phyloP scores from a whole-genome alignment of 2,329 filamentous ascomycete species.

The Colletotrichum musae region DNA sequence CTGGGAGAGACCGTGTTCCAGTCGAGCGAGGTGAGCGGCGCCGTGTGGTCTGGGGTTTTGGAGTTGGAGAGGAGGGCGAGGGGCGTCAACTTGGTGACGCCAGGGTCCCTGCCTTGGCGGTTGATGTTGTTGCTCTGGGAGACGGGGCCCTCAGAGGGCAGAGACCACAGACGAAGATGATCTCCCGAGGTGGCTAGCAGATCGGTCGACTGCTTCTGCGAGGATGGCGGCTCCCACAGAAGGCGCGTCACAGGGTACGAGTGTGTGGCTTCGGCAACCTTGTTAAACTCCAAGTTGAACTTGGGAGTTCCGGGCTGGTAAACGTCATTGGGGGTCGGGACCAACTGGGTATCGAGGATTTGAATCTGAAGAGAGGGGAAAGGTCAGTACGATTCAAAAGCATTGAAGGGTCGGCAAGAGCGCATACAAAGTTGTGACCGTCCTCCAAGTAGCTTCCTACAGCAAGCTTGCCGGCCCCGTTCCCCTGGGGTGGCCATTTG shows the following conservation, averaged over 20 bases:
- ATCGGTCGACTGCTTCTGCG: conserved; percentile 95
- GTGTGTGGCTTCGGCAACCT: conserved; percentile 95
- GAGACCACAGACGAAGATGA: conserved; percentile 92
- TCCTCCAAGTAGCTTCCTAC: conserved; percentile 97
- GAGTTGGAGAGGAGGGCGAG: conserved; percentile 95
- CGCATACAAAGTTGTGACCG: conserved; percentile 92
- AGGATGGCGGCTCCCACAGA: conserved; percentile 95
- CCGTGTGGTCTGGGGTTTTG: conserved; percentile 98
- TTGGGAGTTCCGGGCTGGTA: conserved; percentile 79
- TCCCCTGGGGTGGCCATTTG: conserved; percentile 90
- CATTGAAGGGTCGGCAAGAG: conserved; percentile 3
- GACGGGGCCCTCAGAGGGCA: conserved; percentile 78
- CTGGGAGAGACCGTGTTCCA: conserved; percentile 99
- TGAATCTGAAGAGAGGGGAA: conserved; percentile 77
- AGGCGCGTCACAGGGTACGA: conserved; percentile 97
- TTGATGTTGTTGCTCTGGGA: conserved; percentile 77
- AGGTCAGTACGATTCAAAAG: conserved; percentile 29
- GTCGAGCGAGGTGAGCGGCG: conserved; percentile 94
- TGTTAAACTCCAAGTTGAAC: conserved; percentile 89
- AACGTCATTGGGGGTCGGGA: conserved; percentile 77
- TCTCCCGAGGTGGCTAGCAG: conserved; percentile 95
- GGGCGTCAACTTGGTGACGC: conserved; percentile 87
- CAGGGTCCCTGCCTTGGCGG: conserved; percentile 68
- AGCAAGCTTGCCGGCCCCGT: conserved; percentile 91
- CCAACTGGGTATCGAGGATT: conserved; percentile 91